These are phyloP conservation scores for Penicillium sp. DNA, from an alignment of 2,329 filamentous ascomycete genomes.

Conservation along the genomic window DNA sequence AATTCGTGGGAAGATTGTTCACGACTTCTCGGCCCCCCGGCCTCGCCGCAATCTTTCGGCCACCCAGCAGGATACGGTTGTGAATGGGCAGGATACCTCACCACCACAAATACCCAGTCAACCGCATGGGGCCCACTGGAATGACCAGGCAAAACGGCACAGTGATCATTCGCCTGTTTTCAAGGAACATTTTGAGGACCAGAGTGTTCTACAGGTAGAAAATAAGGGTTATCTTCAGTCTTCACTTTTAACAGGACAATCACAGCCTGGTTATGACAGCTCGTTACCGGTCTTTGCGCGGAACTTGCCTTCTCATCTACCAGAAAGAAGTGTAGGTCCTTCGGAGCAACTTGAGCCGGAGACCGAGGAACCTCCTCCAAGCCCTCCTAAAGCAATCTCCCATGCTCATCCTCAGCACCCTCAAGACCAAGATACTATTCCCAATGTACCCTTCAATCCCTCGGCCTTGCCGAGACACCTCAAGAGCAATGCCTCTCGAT, in stretches of 20 bases:
- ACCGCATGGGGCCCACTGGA: constrained; percentile 15
- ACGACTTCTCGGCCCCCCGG: constrained; percentile 64
- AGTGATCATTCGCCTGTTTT: constrained; percentile 58
- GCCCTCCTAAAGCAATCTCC: constrained; percentile 2
- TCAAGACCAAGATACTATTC: constrained; percentile 33
- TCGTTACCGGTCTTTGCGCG: constrained; percentile 46
- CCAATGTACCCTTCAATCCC: constrained; percentile 29
- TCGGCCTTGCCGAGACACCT: constrained; percentile 46
- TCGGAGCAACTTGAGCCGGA: constrained; percentile 8
- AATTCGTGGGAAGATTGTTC: constrained; percentile 61
- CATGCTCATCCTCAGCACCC: constrained; percentile 14
- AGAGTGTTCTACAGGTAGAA: constrained; percentile 40
- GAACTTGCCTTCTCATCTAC: constrained; percentile 39
- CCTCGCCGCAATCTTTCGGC: constrained; percentile 41
- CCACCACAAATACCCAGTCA: constrained; percentile 12
- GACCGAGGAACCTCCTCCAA: constrained; percentile 6
- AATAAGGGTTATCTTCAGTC: constrained; percentile 46
- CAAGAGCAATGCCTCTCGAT: constrained; percentile 60
- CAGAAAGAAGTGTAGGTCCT: constrained; percentile 21
- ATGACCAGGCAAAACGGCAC: constrained; percentile 33
- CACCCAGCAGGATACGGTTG: constrained; percentile 16
- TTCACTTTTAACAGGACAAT: constrained; percentile 33
- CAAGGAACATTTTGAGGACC: constrained; percentile 58
- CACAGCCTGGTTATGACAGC: constrained; percentile 29
- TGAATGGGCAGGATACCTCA: constrained; percentile 17